These are phyloP conservation scores for Globisporangium parvum DNA, from an alignment of 352 stramenopile species.

Conservation along the genomic window DNA sequence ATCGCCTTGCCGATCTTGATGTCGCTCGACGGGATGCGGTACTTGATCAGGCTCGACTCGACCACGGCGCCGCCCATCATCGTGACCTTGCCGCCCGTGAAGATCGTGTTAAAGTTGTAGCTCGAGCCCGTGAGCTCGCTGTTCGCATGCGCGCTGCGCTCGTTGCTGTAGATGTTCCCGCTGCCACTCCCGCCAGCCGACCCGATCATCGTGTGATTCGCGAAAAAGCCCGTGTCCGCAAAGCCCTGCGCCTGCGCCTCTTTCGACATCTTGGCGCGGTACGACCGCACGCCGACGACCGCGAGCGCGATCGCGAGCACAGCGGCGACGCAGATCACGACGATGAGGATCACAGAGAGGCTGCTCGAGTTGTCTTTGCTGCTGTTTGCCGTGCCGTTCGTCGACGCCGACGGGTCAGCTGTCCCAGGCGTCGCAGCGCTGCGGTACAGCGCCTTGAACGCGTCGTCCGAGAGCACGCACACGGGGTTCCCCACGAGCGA, in stretches of 20 bases:
- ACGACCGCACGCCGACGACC: constrained; percentile 40
- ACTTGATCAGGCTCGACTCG: constrained; percentile 65
- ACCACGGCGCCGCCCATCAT: constrained; percentile 46
- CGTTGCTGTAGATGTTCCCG: constrained; percentile 14
- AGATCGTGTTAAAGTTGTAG: constrained; percentile 51
- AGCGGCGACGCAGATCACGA: constrained; percentile 44
- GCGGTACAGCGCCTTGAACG: constrained; percentile 49
- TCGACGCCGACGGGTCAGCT: constrained; percentile 17
- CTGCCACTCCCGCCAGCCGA: constrained; percentile 13
- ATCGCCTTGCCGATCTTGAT: constrained; percentile 56
- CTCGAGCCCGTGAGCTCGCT: constrained; percentile 12
- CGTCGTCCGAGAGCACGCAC: constrained; percentile 61
- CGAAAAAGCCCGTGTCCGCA: constrained; percentile 40
- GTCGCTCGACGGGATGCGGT: constrained; percentile 62
- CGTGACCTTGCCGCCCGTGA: constrained; percentile 41
- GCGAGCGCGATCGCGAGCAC: constrained; percentile 50
- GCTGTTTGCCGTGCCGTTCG: constrained; percentile 14
- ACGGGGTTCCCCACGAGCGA: constrained; percentile 26
- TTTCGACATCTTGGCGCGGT: constrained; percentile 28
- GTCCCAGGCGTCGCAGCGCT: constrained; percentile 4
- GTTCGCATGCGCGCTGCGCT: constrained; percentile 9
- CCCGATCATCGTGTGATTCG: constrained; percentile 32
- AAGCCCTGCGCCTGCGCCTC: constrained; percentile 8
- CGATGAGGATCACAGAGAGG: constrained; percentile 43
- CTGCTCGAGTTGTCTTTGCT: constrained; percentile 16